A percentile compares a stretch with the other conserved stretches of the same genome.
These are phyloP conservation scores for Carex kokanica DNA, from an alignment of 176 grass and related monocot species.

Conservation along the genomic window DNA sequence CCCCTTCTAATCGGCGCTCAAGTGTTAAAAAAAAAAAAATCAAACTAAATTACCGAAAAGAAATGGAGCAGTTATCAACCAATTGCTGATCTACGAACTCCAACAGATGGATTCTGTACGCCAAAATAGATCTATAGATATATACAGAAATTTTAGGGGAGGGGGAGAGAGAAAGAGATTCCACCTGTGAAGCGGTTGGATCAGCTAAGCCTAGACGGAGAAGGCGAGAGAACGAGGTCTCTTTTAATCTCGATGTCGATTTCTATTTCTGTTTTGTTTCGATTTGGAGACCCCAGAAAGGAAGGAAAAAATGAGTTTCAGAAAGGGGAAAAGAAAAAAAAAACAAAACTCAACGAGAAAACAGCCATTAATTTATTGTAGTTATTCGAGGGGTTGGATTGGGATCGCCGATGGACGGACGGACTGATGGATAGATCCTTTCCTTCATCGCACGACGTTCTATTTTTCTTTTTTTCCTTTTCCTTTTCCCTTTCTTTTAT, in stretches of 20 bases:
- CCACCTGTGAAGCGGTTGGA: neutral
- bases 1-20: too few species aligned
- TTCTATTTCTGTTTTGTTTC: neutral
- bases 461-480: neutral
- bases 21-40: too few species aligned
- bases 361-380: neutral
- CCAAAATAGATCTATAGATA: too few species aligned
- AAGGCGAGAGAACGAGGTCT: neutral
- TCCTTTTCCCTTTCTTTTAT: neutral
- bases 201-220: neutral
- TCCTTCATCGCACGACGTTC: slow-evolving; percentile 1
- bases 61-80: too few species aligned
- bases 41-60: too few species aligned
- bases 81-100: too few species aligned
- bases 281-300: neutral
- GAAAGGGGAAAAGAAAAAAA: neutral
- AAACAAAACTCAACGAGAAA: neutral
- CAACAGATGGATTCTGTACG: too few species aligned
- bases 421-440: neutral
- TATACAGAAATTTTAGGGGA: too few species aligned
- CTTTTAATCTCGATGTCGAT: neutral
- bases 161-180: too few species aligned
- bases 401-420: neutral
- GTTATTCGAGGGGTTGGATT: slow-evolving; percentile 9
- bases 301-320: neutral